Base-by-base conservation (phyloP, 2,329 filamentous ascomycete species). In the Fusarium temperatum region DNA sequence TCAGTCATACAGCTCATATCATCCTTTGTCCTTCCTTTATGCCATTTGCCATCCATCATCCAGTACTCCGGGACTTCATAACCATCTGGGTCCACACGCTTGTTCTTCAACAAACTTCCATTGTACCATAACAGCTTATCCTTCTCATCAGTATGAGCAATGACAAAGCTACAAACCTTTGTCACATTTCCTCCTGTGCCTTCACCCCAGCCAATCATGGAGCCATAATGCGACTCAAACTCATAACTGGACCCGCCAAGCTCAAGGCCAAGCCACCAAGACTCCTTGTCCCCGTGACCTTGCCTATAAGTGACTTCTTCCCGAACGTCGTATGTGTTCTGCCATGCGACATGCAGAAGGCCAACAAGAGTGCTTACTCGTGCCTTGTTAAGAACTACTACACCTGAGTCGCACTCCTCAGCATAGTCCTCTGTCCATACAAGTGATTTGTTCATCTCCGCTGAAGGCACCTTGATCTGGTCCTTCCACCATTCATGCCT, bases 241-340 rank as follows among this genome's bases (percentile, higher is more conserved):
- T 78, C 74, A 58, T 85, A 85, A 0, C 69, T 70, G 0, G 82
- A 78, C 2, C 80, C 81, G 12, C 80, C 76, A 10, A 86, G 77
- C 65, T 86, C 84, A 14, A 85, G 74, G 0, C 83, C 83, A 24
- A 86, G 72, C 85, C 84, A 86, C 79, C 81, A 86, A 7, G 80
- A 83, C 72, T 86, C 85, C 62, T 86, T 86, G 48, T 86, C 85
- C 4, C 85, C 84, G 54, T 85, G 81, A 3, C 77, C 81, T 26
- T 84, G 66, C 32, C 76, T 75, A 68, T 84, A 85, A 6, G 83
- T 84, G 12, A 81, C 78, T 26, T 82, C 76, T 6, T 84, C 79
- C 9, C 84, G 81, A 3, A 85, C 83, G 0, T 72, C 75, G 32
- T 78, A 75, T 2, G 79, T 81, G 69, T 86, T 86, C 68, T 85